Evolutionary conservation across 495 filamentous ascomycete species (phyloP).

Genomic region (Penicillium egyptiacum): DNA sequence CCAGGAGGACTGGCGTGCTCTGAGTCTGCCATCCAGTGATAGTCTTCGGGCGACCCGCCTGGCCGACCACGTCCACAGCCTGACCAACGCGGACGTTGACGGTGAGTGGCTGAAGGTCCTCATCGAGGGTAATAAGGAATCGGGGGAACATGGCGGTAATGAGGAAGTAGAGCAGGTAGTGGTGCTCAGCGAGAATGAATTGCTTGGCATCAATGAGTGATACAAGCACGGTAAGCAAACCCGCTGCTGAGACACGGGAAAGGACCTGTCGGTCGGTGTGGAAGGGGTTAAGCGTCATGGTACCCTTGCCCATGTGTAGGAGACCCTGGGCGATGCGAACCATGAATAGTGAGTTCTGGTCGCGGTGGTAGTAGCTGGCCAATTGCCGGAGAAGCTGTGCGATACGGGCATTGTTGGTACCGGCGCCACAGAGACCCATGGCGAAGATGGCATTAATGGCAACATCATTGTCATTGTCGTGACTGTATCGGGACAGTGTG

Average conservation of each 20-base stretch:
- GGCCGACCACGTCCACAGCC: constrained; percentile 96
- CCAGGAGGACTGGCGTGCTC: constrained; percentile 90
- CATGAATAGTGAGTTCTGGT: constrained; percentile 96
- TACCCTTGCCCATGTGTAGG: constrained; percentile 98
- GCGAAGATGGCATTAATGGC: constrained; percentile 98
- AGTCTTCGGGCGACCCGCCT: constrained; percentile 95
- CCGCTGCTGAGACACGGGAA: constrained; percentile 85
- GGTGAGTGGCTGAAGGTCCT: constrained; percentile 87
- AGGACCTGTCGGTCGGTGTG: constrained; percentile 96
- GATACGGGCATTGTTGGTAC: constrained; percentile 96
- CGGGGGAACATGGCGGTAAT: constrained; percentile 96
- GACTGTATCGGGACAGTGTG: constrained; percentile 94
- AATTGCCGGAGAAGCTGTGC: constrained; percentile 93
- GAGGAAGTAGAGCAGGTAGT: constrained; percentile 97
- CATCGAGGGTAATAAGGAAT: constrained; percentile 93
- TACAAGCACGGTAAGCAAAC: constrained; percentile 84
- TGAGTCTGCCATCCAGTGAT: constrained; percentile 99
- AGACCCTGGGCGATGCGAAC: constrained; percentile 97
- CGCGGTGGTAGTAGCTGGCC: constrained; percentile 96
- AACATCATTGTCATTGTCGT: constrained; percentile 99
- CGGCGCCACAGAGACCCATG: constrained; percentile 95
- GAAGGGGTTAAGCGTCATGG: constrained; percentile 92
- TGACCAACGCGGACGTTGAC: constrained; percentile 98
- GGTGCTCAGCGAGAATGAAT: constrained; percentile 84
- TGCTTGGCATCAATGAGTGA: constrained; percentile 93